phyloP scores from a whole-genome alignment of 2,329 filamentous ascomycete species.

The Diaporthe sp. region DNA sequence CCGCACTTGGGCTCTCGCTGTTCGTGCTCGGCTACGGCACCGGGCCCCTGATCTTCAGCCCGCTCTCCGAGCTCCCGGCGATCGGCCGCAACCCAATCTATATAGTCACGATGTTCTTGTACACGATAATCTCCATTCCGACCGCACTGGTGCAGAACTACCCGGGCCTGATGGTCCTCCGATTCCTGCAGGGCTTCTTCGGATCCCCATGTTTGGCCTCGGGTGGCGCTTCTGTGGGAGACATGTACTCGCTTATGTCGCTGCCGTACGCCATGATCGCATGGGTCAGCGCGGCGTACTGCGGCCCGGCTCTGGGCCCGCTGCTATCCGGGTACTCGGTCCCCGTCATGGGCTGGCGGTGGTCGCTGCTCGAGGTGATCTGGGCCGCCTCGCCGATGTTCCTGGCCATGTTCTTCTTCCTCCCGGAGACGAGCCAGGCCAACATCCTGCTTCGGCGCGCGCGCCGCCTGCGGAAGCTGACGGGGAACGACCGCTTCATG shows the following conservation, averaged over 20 bases:
- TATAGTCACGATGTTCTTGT: constrained; percentile 76
- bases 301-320: constrained; percentile 68
- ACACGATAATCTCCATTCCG: constrained; percentile 76
- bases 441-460: constrained; percentile 75
- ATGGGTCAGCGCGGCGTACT: constrained; percentile 67
- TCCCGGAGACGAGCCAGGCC: constrained; percentile 73
- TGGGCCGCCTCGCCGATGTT: constrained; percentile 72
- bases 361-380: constrained; percentile 74
- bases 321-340: constrained; percentile 73
- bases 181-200: constrained; percentile 77
- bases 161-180: constrained; percentile 72
- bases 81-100: constrained; percentile 78
- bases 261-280: constrained; percentile 71
- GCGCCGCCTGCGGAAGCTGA: constrained; percentile 70
- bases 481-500: constrained; percentile 68
- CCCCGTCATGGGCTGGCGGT: constrained; percentile 71
- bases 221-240: constrained; percentile 64
- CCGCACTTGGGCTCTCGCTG: constrained; percentile 67
- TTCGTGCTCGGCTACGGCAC: constrained; percentile 63
- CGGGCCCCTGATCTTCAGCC: constrained; percentile 68
- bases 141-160: constrained; percentile 74
- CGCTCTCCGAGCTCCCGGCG: constrained; percentile 69
- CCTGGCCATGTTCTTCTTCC: constrained; percentile 71
- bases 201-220: constrained; percentile 76
- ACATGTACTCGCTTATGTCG: constrained; percentile 67